A percentile compares a stretch with the other conserved stretches of the same genome.
phyloP scores from a whole-genome alignment of 1,284 basidiomycete genomes.

The Leccinum ambiguum region DNA sequence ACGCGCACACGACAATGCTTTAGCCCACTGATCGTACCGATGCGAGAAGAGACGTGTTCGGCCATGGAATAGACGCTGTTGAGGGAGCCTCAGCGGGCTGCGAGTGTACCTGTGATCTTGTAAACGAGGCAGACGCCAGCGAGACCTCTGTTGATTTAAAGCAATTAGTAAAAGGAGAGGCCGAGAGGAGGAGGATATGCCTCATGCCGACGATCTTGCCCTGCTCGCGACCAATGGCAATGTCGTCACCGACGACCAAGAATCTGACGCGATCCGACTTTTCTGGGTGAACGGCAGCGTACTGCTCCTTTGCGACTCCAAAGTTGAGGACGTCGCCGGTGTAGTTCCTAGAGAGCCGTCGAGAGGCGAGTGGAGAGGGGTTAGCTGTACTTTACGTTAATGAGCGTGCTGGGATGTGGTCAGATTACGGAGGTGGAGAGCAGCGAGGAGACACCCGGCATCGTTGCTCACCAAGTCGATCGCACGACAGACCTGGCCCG shows the following conservation, averaged over 20 bases:
- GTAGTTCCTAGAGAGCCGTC: conserved; percentile 57
- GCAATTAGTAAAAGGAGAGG: conserved; percentile 2
- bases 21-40: conserved; percentile 80
- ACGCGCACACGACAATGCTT: conserved; percentile 83
- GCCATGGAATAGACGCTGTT: conserved; percentile 73
- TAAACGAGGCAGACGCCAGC: conserved; percentile 91
- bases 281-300: conserved; percentile 67
- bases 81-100: conserved; percentile 69
- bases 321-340: conserved; percentile 94
- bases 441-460: conserved; percentile 60
- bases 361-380: conserved; percentile 1
- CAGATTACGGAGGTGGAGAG: conserved; percentile 4
- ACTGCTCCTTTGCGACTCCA: conserved; percentile 88
- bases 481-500: conserved; percentile 77
- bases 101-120: conserved; percentile 87
- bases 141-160: conserved; percentile 56
- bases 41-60: conserved; percentile 61
- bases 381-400: conserved; percentile 74
- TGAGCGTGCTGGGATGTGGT: conserved; percentile 57
- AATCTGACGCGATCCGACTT: conserved; percentile 74
- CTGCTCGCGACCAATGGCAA: conserved; percentile 80
- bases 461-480: conserved; percentile 80
- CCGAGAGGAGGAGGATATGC: conserved; percentile 39
- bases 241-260: conserved; percentile 89
- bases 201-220: conserved; percentile 81